Evolutionary conservation across 495 filamentous ascomycete genomes (phyloP).

Genomic region (Thozetella sp.): DNA sequence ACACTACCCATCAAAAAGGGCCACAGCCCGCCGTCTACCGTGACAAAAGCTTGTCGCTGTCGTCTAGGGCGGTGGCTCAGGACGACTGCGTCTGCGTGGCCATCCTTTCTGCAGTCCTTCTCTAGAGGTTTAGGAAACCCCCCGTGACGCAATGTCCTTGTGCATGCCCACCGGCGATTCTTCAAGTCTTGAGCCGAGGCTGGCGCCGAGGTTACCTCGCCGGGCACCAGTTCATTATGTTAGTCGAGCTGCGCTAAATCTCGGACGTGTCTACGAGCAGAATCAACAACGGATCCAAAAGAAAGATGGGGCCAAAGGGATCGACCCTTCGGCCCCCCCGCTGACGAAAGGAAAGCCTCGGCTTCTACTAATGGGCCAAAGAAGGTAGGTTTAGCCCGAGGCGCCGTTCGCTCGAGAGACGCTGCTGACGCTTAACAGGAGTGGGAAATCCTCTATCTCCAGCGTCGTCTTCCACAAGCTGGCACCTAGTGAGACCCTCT

Average conservation of each 20-base stretch:
- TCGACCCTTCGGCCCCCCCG: constrained; percentile 36
- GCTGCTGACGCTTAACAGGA: constrained; percentile 55
- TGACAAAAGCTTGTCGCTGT: too few relatives aligned
- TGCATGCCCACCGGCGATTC: constrained; percentile 8
- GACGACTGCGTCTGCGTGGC: too few relatives aligned
- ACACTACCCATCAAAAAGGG: neutral
- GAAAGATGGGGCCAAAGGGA: constrained; percentile 35
- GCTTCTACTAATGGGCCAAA: constrained; percentile 91
- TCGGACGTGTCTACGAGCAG: constrained; percentile 58
- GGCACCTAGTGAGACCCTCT: constrained; percentile 91
- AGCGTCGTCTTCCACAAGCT: constrained; percentile 98
- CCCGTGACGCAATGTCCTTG: constrained; percentile 34
- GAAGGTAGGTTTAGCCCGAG: constrained; percentile 63
- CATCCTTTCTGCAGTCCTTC: neutral
- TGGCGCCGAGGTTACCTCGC: constrained; percentile 17
- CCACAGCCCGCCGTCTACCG: neutral
- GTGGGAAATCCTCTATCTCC: constrained; percentile 96
- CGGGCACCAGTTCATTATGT: constrained; percentile 23
- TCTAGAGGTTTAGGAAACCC: neutral
- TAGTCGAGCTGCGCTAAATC: constrained; percentile 54
- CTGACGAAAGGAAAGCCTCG: constrained; percentile 71
- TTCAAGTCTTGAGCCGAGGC: constrained; percentile 16
- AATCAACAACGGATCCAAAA: constrained; percentile 47
- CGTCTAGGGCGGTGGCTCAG: too few relatives aligned
- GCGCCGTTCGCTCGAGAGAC: neutral